Percentiles rank a stretch among this genome's conserved stretches.
These are phyloP conservation scores for Claviceps sp. DNA, from an alignment of 2,329 filamentous ascomycete species.

Conservation along the genomic window DNA sequence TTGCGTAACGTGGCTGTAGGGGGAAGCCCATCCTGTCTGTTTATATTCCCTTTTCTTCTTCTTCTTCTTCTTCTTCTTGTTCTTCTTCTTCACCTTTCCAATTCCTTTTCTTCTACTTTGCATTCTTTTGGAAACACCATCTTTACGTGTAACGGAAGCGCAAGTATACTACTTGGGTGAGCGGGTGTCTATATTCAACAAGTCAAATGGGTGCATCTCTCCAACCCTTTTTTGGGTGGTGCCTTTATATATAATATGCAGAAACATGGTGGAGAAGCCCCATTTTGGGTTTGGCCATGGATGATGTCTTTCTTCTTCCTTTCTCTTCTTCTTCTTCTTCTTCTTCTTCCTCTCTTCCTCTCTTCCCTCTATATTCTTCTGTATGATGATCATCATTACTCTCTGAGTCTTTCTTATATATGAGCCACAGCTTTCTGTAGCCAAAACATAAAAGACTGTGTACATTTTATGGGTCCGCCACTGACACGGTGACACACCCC, in stretches of 20 bases:
- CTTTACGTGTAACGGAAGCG: not conserved
- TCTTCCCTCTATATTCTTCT: too few species aligned
- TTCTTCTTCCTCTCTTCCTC: not conserved
- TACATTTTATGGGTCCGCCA: not conserved
- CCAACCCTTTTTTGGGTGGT: too few species aligned
- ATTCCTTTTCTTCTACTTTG: not conserved
- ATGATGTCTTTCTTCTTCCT: not conserved
- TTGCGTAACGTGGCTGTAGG: slow-evolving; percentile 10
- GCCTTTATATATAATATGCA: too few species aligned
- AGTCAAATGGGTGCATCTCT: not conserved
- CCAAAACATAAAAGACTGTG: too few species aligned
- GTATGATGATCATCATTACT: too few species aligned
- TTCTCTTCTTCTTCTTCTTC: not conserved
- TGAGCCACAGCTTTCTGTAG: not conserved
- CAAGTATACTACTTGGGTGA: not conserved
- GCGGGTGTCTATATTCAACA: not conserved
- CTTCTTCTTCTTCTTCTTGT: not conserved
- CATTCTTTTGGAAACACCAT: not conserved
- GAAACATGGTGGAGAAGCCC: too few species aligned
- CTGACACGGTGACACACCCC: not conserved
- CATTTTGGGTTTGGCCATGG: too few species aligned
- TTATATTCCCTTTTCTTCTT: not conserved
- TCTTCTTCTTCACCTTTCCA: not conserved
- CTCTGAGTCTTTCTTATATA: not conserved
- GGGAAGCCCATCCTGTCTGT: too few species aligned